A percentile compares a stretch with the other conserved stretches of the same genome.
phyloP scores from a whole-genome alignment of 1,139 yeast species.

The Kluyveromyces sp. region DNA sequence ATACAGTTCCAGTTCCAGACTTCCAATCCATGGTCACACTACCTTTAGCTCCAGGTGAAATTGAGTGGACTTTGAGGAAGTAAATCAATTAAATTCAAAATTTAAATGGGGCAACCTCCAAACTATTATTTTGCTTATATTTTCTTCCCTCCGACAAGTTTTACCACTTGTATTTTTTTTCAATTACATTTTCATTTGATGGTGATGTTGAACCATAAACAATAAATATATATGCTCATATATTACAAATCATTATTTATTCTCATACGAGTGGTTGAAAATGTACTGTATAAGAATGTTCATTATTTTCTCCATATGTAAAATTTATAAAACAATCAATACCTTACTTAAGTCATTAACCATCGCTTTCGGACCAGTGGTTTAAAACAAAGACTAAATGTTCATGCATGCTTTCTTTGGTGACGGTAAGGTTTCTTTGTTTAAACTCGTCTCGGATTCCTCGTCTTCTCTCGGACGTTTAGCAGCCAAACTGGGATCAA shows the following conservation, averaged over 20 bases:
- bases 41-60: constrained; percentile 72
- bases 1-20: constrained; percentile 67
- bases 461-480: constrained; percentile 1
- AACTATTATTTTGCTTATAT: too few species aligned
- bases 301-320: background rate
- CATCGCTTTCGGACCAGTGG: background rate
- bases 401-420: background rate
- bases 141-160: too few species aligned
- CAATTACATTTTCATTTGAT: too few species aligned
- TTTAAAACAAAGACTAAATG: too few species aligned
- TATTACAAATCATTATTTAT: background rate
- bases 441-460: background rate
- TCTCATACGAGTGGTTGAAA: background rate
- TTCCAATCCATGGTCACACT: constrained; percentile 91
- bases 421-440: background rate
- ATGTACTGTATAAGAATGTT: background rate
- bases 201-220: too few species aligned
- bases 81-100: background rate
- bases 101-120: too few species aligned
- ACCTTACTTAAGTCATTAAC: background rate
- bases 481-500: constrained; percentile 1
- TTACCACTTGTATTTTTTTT: too few species aligned
- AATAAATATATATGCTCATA: too few species aligned
- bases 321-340: background rate
- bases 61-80: constrained; percentile 43